Evolutionary conservation across 345 rosid species (phyloP).

Genomic region (Ricinus communis): DNA sequence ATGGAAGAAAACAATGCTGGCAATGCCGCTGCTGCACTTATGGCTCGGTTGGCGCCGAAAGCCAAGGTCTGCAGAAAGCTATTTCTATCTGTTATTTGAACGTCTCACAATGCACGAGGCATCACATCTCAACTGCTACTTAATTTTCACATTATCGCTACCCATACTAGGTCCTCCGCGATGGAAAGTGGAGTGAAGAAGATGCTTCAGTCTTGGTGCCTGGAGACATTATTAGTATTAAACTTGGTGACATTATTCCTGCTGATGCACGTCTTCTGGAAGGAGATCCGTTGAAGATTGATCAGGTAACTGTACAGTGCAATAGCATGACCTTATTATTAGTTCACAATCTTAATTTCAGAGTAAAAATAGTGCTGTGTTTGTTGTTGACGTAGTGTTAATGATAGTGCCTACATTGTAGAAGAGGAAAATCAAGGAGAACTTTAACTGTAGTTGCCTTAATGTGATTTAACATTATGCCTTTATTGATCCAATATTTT

Average conservation of each 20-base stretch:
- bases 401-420: background rate
- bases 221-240: conserved; percentile 50
- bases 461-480: background rate
- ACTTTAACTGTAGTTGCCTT: too few relatives aligned
- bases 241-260: conserved; percentile 61
- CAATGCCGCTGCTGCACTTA: conserved; percentile 71
- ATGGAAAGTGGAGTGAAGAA: conserved; percentile 66
- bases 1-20: conserved; percentile 74
- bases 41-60: conserved; percentile 71
- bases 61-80: conserved; percentile 55
- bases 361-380: background rate
- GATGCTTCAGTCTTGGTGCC: conserved; percentile 74
- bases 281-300: conserved; percentile 76
- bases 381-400: background rate
- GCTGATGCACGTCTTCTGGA: conserved; percentile 73
- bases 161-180: conserved; percentile 38
- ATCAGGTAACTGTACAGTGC: conserved; percentile 37
- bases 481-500: conserved; percentile 1
- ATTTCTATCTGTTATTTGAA: background rate
- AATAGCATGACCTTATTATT: background rate
- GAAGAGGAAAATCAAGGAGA: too few relatives aligned
- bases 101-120: too few relatives aligned
- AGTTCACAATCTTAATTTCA: background rate
- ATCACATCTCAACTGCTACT: background rate
- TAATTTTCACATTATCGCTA: background rate